Base-by-base conservation (phyloP, 2,329 filamentous ascomycete genomes). In the Trichoderma harzianum region DNA sequence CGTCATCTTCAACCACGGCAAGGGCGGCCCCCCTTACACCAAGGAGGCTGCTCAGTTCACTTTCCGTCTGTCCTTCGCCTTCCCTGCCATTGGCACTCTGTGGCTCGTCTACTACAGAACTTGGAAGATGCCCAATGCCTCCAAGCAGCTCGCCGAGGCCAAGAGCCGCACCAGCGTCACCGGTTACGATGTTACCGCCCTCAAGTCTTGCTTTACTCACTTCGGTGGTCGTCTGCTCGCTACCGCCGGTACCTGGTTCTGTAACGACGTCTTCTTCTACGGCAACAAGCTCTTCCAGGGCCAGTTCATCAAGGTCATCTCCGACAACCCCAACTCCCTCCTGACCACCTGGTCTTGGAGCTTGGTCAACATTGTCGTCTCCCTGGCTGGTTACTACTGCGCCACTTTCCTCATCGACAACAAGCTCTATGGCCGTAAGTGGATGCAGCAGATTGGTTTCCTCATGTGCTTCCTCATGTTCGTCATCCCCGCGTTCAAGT, bases 231-330 rank as follows among this genome's bases (percentile, higher is more conserved):
- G 95, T 76, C 84, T 98, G 28, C 79, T 97, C 24, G 95, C 95
- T 64, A 98, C 95, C 24, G 91, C 95, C 12, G 93, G 93, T 71
- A 89, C 91, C 43, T 98, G 95, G 95, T 98, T 95, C 83, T 93
- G 91, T 84, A 98, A 98, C 82, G 95, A 98, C 79, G 92, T 98
- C 76, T 98, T 98, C 88, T 98, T 98, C 86, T 98, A 98, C 85
- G 95, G 95, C 77, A 98, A 97, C 91, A 98, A 97, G 88, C 91
- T 98, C 69, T 98, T 98, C 88, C 95, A 97, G 84, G 89, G 88
- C 74, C 89, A 95, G 80, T 98, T 98, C 84, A 97, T 98, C 83
- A 85, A 85, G 36, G 92, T 96, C 79, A 91, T 98, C 76, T 92
- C 91, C 69, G 87, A 90, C 68, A 83, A 87, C 75, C 88, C 89